Conservation (phyloP, 768 basidiomycete genomes). For the Cystobasidium ongulense region DNA sequence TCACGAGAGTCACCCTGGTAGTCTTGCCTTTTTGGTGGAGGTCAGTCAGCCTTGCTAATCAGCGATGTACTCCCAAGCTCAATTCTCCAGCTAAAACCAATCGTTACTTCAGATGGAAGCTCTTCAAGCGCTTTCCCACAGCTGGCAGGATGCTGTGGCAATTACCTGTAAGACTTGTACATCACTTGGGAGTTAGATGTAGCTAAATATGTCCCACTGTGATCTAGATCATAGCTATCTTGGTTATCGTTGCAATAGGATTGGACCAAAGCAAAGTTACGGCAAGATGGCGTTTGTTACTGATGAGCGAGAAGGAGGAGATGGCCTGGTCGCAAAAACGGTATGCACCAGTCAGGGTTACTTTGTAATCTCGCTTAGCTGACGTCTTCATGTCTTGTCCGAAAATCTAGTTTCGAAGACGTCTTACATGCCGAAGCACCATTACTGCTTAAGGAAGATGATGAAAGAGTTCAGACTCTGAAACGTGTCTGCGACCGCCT, state of each 20-base stretch:
- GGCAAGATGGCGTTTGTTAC: conserved; percentile 48
- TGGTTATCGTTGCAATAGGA: conserved; percentile 48
- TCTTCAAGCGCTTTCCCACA: conserved; percentile 47
- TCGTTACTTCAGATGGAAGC: conserved; percentile 36
- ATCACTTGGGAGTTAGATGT: not conserved
- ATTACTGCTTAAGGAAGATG: conserved; percentile 44
- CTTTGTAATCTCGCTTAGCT: too few relatives aligned
- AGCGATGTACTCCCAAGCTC: not conserved
- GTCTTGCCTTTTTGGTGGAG: conserved; percentile 45
- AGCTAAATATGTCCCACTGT: not conserved
- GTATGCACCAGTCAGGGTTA: conserved; percentile 29
- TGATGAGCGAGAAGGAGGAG: conserved; percentile 50
- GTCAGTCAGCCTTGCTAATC: not conserved
- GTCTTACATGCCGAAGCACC: conserved; percentile 46
- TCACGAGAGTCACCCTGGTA: conserved; percentile 45
- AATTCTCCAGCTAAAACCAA: not conserved
- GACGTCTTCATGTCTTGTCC: too few relatives aligned
- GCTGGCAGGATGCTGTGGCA: conserved; percentile 46
- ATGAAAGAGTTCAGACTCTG: conserved; percentile 45
- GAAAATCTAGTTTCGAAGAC: conserved; percentile 48
- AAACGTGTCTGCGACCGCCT: conserved; percentile 46
- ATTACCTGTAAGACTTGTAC: conserved; percentile 45
- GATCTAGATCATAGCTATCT: conserved; percentile 46
- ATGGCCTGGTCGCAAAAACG: conserved; percentile 48
- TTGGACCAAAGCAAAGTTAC: conserved; percentile 48